Evolutionary conservation across 2,329 filamentous ascomycete genomes (phyloP), one percentile per base, ranked within the genome.

Genomic region (Aspergillus japonicus): DNA sequence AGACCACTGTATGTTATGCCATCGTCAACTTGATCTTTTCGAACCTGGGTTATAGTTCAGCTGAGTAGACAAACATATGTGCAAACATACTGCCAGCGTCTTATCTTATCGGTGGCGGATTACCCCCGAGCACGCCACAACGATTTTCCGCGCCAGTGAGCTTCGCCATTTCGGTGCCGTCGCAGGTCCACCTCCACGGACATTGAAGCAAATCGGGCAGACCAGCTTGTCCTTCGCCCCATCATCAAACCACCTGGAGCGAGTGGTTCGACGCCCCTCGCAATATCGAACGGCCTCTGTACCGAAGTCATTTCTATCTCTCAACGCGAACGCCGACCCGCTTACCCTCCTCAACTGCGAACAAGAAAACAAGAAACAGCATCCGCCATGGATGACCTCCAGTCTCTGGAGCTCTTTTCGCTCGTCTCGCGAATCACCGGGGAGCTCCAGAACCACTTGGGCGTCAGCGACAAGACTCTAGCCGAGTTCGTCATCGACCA

Each of bases 401-500:
- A 91, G 75, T 90, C 91, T 69, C 87, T 99, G 73, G 95, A 99
- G 83, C 83, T 96, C 62, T 85, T 99, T 56, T 96, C 93, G 69
- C 88, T 99, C 71, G 92, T 98, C 58, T 95, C 92, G 54, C 96
- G 94, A 76, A 92, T 99, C 68, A 92, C 92, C 14, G 94, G 90
- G 19, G 95, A 99, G 77, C 83, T 99, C 56, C 89, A 96, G 70
- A 99, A 99, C 72, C 91, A 99, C 78, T 79, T 98, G 61, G 92
- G 93, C 58, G 87, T 97, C 69, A 90, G 86, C 73, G 93, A 99
- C 78, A 97, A 96, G 78, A 96, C 92, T 5, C 87, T 99, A 26
- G 93, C 95, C 68, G 95, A 99, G 77, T 99, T 96, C 73, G 87
- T 99, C 70, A 96, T 99, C 72, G 90, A 90, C 62, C 90, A 96